phyloP scores from a whole-genome alignment of 768 basidiomycete species.

The Boletellus sp. region DNA sequence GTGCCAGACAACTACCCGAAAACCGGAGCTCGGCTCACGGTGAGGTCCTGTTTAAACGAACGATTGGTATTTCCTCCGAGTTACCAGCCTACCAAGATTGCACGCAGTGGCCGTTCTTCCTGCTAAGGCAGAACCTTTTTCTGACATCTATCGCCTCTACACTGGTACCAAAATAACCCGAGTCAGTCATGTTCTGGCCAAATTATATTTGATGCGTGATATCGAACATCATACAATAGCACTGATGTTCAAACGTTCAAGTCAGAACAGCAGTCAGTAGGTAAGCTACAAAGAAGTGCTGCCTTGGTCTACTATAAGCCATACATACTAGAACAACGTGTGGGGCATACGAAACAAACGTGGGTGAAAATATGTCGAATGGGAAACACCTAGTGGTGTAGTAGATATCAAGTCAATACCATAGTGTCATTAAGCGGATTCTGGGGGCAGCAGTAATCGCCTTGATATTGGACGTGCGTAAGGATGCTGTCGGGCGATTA shows the following conservation, averaged over 20 bases:
- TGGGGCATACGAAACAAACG: not conserved
- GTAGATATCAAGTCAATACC: not conserved
- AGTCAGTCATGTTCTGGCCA: not conserved
- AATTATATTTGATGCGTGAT: not conserved
- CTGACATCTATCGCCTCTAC: too few species aligned
- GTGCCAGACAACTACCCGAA: not conserved
- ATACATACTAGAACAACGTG: not conserved
- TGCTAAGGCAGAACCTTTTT: too few species aligned
- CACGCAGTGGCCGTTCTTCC: too few species aligned
- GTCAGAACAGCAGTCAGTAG: not conserved
- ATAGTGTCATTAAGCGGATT: not conserved
- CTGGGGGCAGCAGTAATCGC: slow-evolving; percentile 18
- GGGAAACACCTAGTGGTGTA: not conserved
- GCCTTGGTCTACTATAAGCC: too few species aligned
- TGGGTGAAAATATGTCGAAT: not conserved
- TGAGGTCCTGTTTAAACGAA: not conserved
- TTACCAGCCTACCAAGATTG: too few species aligned
- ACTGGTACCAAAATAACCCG: not conserved
- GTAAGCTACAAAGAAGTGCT: not conserved
- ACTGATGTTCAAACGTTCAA: not conserved
- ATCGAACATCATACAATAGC: not conserved
- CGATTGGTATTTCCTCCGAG: not conserved
- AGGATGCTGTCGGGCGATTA: slow-evolving; percentile 14
- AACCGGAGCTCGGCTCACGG: too few species aligned
- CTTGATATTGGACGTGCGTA: slow-evolving; percentile 14